Conservation (phyloP, 805 yeast species). For the Saccharomycopsis fodiens region DNA sequence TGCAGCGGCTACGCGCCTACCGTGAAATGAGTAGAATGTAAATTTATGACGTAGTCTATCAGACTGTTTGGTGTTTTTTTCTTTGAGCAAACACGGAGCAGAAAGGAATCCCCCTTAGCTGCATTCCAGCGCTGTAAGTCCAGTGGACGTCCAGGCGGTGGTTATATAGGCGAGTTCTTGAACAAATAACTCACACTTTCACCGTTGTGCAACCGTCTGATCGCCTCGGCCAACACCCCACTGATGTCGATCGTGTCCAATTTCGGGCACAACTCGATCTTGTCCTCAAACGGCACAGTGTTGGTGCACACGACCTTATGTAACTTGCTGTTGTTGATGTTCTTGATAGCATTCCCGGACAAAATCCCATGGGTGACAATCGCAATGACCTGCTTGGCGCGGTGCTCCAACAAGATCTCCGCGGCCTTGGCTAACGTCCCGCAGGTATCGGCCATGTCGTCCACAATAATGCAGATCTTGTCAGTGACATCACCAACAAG, state of each 20-base stretch:
- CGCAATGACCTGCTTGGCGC: constrained; percentile 82
- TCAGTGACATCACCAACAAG: constrained; percentile 88
- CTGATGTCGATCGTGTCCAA: constrained; percentile 78
- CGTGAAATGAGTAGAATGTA: too few relatives aligned
- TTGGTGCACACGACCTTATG: constrained; percentile 83
- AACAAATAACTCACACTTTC: constrained; percentile 88
- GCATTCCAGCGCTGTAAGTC: too few relatives aligned
- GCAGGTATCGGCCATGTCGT: constrained; percentile 98
- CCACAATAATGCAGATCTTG: constrained; percentile 79
- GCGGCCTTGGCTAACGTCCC: constrained; percentile 96
- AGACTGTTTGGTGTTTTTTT: too few relatives aligned
- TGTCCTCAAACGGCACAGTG: constrained; percentile 76
- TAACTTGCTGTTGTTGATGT: constrained; percentile 59
- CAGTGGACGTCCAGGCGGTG: too few relatives aligned
- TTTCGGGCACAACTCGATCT: constrained; percentile 51
- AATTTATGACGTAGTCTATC: too few relatives aligned
- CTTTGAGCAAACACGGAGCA: too few relatives aligned
- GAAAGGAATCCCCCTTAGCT: too few relatives aligned
- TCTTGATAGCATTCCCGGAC: constrained; percentile 74
- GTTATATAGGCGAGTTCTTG: constrained; percentile 46
- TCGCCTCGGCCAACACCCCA: constrained; percentile 86
- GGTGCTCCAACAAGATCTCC: constrained; percentile 69
- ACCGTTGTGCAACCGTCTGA: constrained; percentile 92
- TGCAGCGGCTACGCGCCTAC: too few relatives aligned
- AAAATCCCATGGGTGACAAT: constrained; percentile 94